Evolutionary conservation across 345 rosid species (phyloP).

Genomic region (Brassica juncea): DNA sequence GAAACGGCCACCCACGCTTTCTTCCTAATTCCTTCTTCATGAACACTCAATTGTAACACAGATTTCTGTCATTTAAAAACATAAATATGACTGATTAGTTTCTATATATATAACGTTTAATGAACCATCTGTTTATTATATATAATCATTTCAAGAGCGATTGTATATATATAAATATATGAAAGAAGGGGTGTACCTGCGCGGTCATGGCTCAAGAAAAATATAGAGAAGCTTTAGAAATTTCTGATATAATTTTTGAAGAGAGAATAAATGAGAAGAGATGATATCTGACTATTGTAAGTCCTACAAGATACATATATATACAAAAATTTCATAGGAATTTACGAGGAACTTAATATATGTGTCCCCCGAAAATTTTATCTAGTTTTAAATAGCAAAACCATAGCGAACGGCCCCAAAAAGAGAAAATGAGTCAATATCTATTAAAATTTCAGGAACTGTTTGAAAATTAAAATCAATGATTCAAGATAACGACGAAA

Average conservation of each 20-base stretch:
- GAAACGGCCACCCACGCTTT: constrained; percentile 57
- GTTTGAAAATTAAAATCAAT: background rate
- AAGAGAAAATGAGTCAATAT: constrained; percentile 1
- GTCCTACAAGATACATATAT: background rate
- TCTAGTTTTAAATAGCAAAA: background rate
- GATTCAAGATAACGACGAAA: background rate
- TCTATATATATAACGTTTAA: background rate
- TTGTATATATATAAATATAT: background rate
- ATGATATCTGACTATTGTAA: constrained; percentile 10
- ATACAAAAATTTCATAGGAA: constrained; percentile 10
- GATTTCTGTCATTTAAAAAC: constrained; percentile 50
- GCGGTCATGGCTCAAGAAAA: constrained; percentile 23
- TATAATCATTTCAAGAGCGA: background rate
- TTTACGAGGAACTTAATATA: background rate
- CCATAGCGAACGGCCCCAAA: background rate
- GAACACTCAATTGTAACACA: constrained; percentile 50
- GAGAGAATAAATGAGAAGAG: background rate
- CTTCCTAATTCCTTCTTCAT: constrained; percentile 48
- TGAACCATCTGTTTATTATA: background rate
- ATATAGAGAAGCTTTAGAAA: constrained; percentile 7
- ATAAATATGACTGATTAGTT: background rate
- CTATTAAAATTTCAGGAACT: background rate
- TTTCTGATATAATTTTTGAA: background rate
- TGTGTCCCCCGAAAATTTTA: background rate
- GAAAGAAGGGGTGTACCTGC: constrained; percentile 11